These are phyloP conservation scores for Aspergillus persii DNA, from an alignment of 2,329 filamentous ascomycete species.

Conservation along the genomic window DNA sequence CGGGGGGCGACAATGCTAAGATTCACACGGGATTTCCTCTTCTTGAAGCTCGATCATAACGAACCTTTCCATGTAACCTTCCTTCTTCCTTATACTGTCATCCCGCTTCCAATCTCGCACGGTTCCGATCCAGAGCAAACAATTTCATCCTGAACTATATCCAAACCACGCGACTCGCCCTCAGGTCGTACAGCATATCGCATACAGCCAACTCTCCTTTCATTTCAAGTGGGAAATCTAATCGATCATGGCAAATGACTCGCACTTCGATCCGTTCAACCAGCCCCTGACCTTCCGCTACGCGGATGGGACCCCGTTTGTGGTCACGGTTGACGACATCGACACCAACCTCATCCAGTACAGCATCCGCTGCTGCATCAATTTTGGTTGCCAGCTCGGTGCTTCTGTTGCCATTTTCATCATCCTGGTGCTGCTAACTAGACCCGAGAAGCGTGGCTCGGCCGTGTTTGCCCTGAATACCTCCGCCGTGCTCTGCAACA, in stretches of 20 bases:
- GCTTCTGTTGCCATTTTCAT: slow-evolving; percentile 64
- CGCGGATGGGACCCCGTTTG: slow-evolving; percentile 45
- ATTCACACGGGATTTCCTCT: background rate
- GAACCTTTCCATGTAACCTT: slow-evolving; percentile 12
- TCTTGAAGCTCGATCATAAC: slow-evolving; percentile 1
- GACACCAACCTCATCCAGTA: slow-evolving; percentile 46
- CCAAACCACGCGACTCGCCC: background rate
- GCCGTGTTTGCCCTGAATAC: slow-evolving; percentile 66
- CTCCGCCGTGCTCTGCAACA: slow-evolving; percentile 58
- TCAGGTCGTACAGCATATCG: slow-evolving; percentile 2
- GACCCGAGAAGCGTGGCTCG: slow-evolving; percentile 61
- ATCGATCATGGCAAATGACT: slow-evolving; percentile 6
- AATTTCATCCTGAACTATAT: background rate
- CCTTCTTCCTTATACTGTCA: background rate
- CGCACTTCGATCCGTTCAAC: slow-evolving; percentile 50
- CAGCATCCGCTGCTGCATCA: slow-evolving; percentile 54
- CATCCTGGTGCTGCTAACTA: slow-evolving; percentile 66
- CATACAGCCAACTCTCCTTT: background rate
- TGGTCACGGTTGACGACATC: slow-evolving; percentile 43
- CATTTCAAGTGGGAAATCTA: background rate
- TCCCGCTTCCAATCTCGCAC: background rate
- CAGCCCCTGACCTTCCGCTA: slow-evolving; percentile 52
- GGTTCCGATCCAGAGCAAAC: background rate
- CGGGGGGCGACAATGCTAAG: background rate
- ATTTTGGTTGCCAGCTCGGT: slow-evolving; percentile 69